Percentiles rank a stretch among this genome's conserved stretches.
These are phyloP conservation scores for Stachybotrys elegans DNA, from an alignment of 2,329 filamentous ascomycete genomes.

Conservation along the genomic window DNA sequence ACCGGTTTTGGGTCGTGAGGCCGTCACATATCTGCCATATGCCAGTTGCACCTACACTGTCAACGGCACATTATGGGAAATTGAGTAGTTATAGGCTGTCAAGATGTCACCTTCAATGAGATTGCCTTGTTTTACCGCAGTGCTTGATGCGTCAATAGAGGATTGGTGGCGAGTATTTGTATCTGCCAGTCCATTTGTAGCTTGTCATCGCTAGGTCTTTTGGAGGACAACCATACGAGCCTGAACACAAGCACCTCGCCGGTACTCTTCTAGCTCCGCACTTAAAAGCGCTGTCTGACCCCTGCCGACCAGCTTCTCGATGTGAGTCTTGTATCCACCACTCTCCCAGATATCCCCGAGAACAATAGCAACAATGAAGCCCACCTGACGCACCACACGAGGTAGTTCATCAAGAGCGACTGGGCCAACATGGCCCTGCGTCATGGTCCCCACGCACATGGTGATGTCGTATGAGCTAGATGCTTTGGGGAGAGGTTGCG, in stretches of 20 bases:
- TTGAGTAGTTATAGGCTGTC: too few species aligned
- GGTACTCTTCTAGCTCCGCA: too few species aligned
- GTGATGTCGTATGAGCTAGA: constrained; percentile 43
- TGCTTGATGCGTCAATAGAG: too few species aligned
- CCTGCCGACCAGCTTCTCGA: constrained; percentile 35
- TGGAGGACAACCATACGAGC: too few species aligned
- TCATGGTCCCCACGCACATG: constrained; percentile 50
- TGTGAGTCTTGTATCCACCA: constrained; percentile 40
- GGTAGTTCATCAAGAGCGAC: constrained; percentile 43
- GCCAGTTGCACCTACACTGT: neutral
- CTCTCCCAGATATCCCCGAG: constrained; percentile 43
- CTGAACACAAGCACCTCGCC: too few species aligned
- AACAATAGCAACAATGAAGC: constrained; percentile 46
- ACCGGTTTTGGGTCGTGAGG: neutral
- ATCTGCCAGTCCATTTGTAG: too few species aligned
- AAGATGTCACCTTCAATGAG: too few species aligned
- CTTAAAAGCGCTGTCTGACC: too few species aligned
- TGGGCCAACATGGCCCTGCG: constrained; percentile 49
- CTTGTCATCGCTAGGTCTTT: too few species aligned
- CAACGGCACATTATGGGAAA: neutral
- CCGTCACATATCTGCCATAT: neutral
- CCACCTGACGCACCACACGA: constrained; percentile 39
- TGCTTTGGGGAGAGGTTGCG: constrained; percentile 30
- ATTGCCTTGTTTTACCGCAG: too few species aligned
- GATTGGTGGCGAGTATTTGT: too few species aligned